Conservation (phyloP, 2,329 filamentous ascomycete species). For the Diaporthe ilicicola region DNA sequence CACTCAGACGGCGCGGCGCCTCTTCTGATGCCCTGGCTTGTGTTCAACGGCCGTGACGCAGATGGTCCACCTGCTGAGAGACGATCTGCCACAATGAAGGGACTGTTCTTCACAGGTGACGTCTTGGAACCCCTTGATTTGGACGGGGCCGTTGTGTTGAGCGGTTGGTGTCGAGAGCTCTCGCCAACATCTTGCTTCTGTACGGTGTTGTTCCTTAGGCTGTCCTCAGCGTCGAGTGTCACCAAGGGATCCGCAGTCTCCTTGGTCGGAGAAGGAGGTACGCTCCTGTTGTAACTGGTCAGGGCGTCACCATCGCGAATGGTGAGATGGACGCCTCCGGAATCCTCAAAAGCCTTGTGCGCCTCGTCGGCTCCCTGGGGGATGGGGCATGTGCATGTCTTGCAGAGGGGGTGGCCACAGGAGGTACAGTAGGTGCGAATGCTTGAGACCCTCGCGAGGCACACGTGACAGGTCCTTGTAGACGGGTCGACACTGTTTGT, state of each 20-base stretch:
- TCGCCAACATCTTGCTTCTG: background rate
- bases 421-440: slow-evolving; percentile 51
- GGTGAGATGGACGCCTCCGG: slow-evolving; percentile 28
- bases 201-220: background rate
- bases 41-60: background rate
- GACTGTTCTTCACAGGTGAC: slow-evolving; percentile 35
- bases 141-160: background rate
- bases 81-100: slow-evolving; percentile 39
- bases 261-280: slow-evolving; percentile 11
- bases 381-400: slow-evolving; percentile 52
- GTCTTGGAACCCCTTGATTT: slow-evolving; percentile 3
- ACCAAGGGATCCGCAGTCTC: slow-evolving; percentile 5
- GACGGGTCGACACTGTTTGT: slow-evolving; percentile 33
- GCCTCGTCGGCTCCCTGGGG: slow-evolving; percentile 36
- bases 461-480: slow-evolving; percentile 58
- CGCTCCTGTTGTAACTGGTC: slow-evolving; percentile 33
- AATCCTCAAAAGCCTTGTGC: slow-evolving; percentile 35
- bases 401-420: slow-evolving; percentile 61
- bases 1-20: slow-evolving; percentile 22
- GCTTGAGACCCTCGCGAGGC: slow-evolving; percentile 49
- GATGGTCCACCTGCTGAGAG: slow-evolving; percentile 6
- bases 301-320: slow-evolving; percentile 32
- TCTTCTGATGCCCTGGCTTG: background rate
- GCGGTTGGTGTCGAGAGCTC: background rate
- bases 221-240: background rate